Percentiles rank a stretch among this genome's conserved stretches.
Conservation (phyloP, 768 basidiomycete species). For the Pleurotus salmoneostramineus region DNA sequence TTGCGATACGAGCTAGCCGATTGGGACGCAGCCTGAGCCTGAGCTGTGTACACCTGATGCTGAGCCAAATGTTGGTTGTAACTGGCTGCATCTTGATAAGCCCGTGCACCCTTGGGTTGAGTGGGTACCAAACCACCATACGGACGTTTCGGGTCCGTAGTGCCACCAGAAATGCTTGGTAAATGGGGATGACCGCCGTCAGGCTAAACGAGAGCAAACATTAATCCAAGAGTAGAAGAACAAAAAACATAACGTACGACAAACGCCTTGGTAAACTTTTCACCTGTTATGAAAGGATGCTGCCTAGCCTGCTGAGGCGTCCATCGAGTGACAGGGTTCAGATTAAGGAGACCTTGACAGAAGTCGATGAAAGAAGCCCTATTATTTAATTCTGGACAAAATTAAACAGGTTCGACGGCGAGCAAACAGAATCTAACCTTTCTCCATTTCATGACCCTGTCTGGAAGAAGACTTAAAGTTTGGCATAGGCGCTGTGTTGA, state of each 20-base stretch:
- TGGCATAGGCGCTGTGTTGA: constrained; percentile 94
- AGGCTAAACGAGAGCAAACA: constrained; percentile 34
- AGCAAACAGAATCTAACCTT: constrained; percentile 49
- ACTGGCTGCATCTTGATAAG: constrained; percentile 87
- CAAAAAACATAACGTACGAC: constrained; percentile 44
- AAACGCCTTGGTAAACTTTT: constrained; percentile 88
- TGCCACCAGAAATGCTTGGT: constrained; percentile 23
- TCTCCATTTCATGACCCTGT: constrained; percentile 82
- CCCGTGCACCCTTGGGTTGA: constrained; percentile 80
- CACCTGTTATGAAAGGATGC: constrained; percentile 98
- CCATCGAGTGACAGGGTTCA: constrained; percentile 96
- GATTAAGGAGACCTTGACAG: constrained; percentile 87
- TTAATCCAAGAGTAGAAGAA: constrained; percentile 8
- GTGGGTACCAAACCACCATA: constrained; percentile 92
- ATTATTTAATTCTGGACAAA: constrained; percentile 78
- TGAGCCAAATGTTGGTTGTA: constrained; percentile 95
- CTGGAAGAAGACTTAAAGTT: constrained; percentile 68
- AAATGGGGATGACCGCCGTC: constrained; percentile 35
- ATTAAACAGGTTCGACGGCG: not conserved
- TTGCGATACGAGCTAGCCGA: constrained; percentile 71
- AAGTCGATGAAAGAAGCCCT: constrained; percentile 97
- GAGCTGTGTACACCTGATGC: constrained; percentile 90
- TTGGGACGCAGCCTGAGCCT: constrained; percentile 72
- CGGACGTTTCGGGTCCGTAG: constrained; percentile 73
- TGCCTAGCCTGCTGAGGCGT: constrained; percentile 92